Evolutionary conservation across 176 grass and related monocot species (phyloP).

Genomic region (Aegilops bicornis): DNA sequence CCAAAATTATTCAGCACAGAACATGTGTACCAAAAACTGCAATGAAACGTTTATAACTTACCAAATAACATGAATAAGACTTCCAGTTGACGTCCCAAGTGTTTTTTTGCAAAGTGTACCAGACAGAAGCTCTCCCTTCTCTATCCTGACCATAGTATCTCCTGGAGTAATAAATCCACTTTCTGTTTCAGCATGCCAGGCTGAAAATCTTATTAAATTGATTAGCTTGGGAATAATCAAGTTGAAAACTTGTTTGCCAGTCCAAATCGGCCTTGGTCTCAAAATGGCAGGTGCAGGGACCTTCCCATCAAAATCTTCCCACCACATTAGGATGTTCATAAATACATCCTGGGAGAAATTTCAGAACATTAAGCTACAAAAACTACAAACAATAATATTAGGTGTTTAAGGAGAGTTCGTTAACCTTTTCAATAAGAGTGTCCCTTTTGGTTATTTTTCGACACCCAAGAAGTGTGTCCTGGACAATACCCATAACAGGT

Average conservation of each 20-base stretch:
- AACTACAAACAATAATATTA: constrained; percentile 15
- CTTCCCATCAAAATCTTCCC: constrained; percentile 99
- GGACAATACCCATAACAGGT: constrained; percentile 98
- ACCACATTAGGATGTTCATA: constrained; percentile 99
- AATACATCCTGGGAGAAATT: constrained; percentile 79
- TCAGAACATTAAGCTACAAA: constrained; percentile 17
- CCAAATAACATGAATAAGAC: constrained; percentile 99
- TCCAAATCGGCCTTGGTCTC: constrained; percentile 96
- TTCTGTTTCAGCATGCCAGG: constrained; percentile 85
- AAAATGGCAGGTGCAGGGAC: constrained; percentile 88
- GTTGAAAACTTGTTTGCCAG: constrained; percentile 98
- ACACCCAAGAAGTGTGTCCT: constrained; percentile 86
- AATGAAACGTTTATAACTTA: constrained; percentile 35
- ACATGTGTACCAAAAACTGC: background rate
- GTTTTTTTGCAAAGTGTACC: constrained; percentile 92
- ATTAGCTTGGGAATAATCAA: constrained; percentile 98
- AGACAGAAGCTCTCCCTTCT: constrained; percentile 90
- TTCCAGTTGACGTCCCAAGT: constrained; percentile 70
- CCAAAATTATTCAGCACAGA: background rate
- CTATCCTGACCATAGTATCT: constrained; percentile 91
- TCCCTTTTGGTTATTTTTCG: constrained; percentile 97
- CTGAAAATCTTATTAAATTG: constrained; percentile 84
- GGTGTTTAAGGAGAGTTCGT: background rate
- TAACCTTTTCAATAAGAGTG: constrained; percentile 95
- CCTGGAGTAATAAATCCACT: constrained; percentile 87